phyloP scores from a whole-genome alignment of 2,329 filamentous ascomycete species.

The Chrysosporium queenslandicum region DNA sequence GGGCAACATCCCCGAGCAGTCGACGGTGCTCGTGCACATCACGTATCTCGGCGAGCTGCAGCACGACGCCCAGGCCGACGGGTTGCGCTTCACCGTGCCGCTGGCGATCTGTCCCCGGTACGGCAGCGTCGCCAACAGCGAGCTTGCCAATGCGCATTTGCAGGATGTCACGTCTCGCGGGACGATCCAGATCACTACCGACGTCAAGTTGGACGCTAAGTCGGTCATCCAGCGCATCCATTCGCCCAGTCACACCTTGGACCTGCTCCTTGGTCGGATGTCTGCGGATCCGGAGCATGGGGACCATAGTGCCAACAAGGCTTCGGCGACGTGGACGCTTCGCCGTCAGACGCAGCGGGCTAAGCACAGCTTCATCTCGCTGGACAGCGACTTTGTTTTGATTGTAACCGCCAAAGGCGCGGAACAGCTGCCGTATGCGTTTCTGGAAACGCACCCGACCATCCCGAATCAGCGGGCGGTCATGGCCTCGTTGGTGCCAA shows the following conservation, averaged over 20 bases:
- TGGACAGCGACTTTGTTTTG: conserved; percentile 58
- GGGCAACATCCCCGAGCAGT: conserved; percentile 53
- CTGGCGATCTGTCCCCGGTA: conserved; percentile 9
- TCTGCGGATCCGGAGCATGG: conserved; percentile 39
- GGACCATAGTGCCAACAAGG: conserved; percentile 46
- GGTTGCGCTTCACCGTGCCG: conserved; percentile 39
- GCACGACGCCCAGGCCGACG: conserved; percentile 49
- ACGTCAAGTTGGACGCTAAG: background rate
- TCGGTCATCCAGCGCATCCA: conserved; percentile 32
- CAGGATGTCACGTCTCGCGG: background rate
- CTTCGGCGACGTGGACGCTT: conserved; percentile 49
- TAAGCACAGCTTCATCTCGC: conserved; percentile 24
- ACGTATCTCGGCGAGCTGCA: conserved; percentile 7
- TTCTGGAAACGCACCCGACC: conserved; percentile 44
- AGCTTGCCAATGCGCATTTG: background rate
- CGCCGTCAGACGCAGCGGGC: background rate
- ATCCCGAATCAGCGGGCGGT: conserved; percentile 9
- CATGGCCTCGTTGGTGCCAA: conserved; percentile 9
- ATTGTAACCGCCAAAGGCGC: conserved; percentile 43
- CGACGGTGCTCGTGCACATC: conserved; percentile 3
- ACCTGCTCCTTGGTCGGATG: conserved; percentile 48
- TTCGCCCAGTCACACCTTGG: conserved; percentile 41
- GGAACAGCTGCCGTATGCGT: background rate
- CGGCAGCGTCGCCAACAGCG: background rate
- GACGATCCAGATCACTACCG: conserved; percentile 3